Conservation (phyloP, 495 filamentous ascomycete genomes). For the Copromyces sp. region DNA sequence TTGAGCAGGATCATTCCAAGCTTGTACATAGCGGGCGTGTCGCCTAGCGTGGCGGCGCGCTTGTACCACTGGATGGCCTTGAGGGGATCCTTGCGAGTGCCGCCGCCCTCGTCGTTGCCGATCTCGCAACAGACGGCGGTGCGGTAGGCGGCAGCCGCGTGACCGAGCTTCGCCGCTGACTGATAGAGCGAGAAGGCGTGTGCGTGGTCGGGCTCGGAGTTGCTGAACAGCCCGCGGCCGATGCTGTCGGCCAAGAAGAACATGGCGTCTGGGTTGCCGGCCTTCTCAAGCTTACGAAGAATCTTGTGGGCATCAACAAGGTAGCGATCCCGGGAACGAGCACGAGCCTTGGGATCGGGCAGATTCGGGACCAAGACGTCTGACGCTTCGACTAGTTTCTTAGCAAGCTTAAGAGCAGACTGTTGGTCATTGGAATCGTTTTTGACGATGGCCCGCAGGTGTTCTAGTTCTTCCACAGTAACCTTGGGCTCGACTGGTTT, state of each 20-base stretch:
- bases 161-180: constrained; percentile 79
- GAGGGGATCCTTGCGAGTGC: constrained; percentile 77
- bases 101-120: constrained; percentile 86
- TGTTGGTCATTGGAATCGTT: constrained; percentile 61
- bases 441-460: constrained; percentile 54
- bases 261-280: constrained; percentile 66
- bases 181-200: constrained; percentile 91
- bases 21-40: constrained; percentile 95
- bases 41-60: constrained; percentile 78
- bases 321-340: constrained; percentile 74
- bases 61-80: constrained; percentile 98
- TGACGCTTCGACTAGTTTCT: constrained; percentile 79
- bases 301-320: constrained; percentile 79
- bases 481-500: constrained; percentile 45
- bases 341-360: constrained; percentile 63
- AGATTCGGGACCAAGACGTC: constrained; percentile 60
- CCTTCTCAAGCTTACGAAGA: constrained; percentile 69
- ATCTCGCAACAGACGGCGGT: constrained; percentile 97
- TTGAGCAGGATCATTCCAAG: constrained; percentile 93
- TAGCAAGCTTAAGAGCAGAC: constrained; percentile 62
- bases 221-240: constrained; percentile 53
- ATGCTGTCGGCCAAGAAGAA: constrained; percentile 90
- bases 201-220: constrained; percentile 57
- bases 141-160: constrained; percentile 80
- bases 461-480: constrained; percentile 67